A percentile compares a stretch with the other conserved stretches of the same genome.
phyloP scores from a whole-genome alignment of 331 rosid species.

The Pyracantha coccinea region DNA sequence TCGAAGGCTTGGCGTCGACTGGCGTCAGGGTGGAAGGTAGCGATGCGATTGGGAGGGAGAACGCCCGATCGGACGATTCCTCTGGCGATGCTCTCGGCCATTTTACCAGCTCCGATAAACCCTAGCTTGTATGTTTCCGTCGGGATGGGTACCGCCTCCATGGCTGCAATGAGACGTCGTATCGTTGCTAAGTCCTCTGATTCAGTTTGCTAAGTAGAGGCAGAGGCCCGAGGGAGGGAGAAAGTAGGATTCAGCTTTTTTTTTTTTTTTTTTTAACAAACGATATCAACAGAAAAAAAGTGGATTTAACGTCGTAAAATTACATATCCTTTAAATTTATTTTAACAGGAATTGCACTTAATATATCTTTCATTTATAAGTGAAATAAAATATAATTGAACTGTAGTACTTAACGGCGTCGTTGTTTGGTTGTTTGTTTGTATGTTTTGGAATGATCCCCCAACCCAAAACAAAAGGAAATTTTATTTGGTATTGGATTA shows the following conservation, averaged over 20 bases:
- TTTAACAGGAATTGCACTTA: rapidly evolving
- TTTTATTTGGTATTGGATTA: too few relatives aligned
- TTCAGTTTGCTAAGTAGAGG: background rate
- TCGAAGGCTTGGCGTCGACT: slow-evolving; percentile 52
- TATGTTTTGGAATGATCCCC: too few relatives aligned
- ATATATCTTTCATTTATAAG: too few relatives aligned
- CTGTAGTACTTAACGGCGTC: too few relatives aligned
- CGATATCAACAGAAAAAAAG: too few relatives aligned
- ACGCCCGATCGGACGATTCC: slow-evolving; percentile 70
- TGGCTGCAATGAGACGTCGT: slow-evolving; percentile 1
- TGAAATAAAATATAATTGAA: too few relatives aligned
- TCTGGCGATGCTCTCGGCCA: slow-evolving; percentile 90
- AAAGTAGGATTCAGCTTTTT: background rate
- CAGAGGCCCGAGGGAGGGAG: background rate
- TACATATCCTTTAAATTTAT: too few relatives aligned
- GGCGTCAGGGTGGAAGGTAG: slow-evolving; percentile 49
- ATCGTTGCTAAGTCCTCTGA: background rate
- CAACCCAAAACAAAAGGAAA: too few relatives aligned
- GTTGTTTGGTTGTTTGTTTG: too few relatives aligned
- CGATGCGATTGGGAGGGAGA: slow-evolving; percentile 66
- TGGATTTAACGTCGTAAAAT: too few relatives aligned
- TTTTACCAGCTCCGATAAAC: slow-evolving; percentile 93
- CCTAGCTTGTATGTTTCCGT: slow-evolving; percentile 58
- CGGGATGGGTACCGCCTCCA: slow-evolving; percentile 56
- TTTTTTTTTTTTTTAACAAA: too few relatives aligned